Percentiles rank a stretch among this genome's conserved stretches.
These are phyloP conservation scores for Pelargonium myrrhifolium DNA, from an alignment of 441 rosid genomes.

Conservation along the genomic window DNA sequence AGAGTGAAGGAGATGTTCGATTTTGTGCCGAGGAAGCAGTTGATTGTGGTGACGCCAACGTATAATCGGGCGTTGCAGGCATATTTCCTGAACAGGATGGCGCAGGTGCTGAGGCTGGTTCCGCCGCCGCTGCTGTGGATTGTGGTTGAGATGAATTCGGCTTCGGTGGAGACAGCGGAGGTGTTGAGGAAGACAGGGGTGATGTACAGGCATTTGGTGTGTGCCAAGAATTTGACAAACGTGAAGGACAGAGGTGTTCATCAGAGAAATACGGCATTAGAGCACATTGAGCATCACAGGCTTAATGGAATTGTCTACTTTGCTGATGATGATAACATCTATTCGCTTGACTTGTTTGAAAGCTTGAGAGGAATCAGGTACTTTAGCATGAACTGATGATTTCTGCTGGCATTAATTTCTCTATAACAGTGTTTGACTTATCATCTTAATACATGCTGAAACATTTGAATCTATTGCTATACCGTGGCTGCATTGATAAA, in stretches of 20 bases:
- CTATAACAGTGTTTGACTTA: not conserved
- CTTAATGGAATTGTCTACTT: conserved; percentile 88
- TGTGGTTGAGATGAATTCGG: conserved; percentile 65
- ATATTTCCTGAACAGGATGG: conserved; percentile 63
- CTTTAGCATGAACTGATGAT: not conserved
- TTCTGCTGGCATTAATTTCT: not conserved
- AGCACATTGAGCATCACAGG: conserved; percentile 69
- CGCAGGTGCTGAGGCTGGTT: conserved; percentile 71
- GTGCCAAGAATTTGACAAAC: conserved; percentile 39
- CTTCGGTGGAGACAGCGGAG: conserved; percentile 78
- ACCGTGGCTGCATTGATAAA: not conserved
- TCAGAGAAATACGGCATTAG: conserved; percentile 77
- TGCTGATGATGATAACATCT: conserved; percentile 85
- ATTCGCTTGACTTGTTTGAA: conserved; percentile 69
- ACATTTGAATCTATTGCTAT: not conserved
- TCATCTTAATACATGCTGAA: not conserved
- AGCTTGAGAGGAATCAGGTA: conserved; percentile 69
- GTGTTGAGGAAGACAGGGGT: conserved; percentile 76
- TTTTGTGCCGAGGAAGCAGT: conserved; percentile 37
- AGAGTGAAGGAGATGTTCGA: not conserved
- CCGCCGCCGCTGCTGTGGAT: conserved; percentile 86
- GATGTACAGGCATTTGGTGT: conserved; percentile 80
- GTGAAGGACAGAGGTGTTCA: conserved; percentile 79
- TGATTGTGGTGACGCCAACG: conserved; percentile 86
- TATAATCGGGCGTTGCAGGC: conserved; percentile 75